Evolutionary conservation across 2,329 filamentous ascomycete genomes (phyloP).

Genomic region (Claviceps fusiformis): DNA sequence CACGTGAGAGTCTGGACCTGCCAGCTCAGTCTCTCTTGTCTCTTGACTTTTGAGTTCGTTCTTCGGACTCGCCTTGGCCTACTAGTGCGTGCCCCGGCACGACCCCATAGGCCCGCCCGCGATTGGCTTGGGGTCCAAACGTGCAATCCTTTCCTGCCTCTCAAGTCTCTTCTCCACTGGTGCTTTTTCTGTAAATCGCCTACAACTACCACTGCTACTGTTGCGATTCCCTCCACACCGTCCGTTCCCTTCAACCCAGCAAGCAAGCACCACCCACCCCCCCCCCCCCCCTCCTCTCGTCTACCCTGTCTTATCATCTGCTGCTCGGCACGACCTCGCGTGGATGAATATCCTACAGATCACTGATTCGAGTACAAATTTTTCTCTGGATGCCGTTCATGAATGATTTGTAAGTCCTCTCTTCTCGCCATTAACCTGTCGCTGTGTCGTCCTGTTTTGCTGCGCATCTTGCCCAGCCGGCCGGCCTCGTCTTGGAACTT

Average conservation of each 20-base stretch:
- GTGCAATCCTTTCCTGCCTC: constrained; percentile 26
- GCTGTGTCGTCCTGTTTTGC: constrained; percentile 12
- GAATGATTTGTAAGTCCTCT: constrained; percentile 38
- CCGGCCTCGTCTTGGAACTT: constrained; percentile 17
- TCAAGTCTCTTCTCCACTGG: constrained; percentile 15
- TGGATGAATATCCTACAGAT: not conserved
- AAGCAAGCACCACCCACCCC: constrained; percentile 4
- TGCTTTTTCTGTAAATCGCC: constrained; percentile 16
- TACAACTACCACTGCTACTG: constrained; percentile 4
- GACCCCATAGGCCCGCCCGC: constrained; percentile 7
- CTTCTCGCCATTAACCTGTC: constrained; percentile 6
- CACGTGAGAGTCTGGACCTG: not conserved
- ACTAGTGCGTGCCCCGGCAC: not conserved
- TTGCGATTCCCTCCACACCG: constrained; percentile 13
- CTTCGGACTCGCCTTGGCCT: not conserved
- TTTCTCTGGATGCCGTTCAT: constrained; percentile 27
- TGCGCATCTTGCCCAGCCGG: constrained; percentile 23
- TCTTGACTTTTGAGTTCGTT: too few species aligned
- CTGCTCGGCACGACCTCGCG: constrained; percentile 3
- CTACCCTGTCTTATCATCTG: not conserved
- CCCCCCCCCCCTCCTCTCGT: constrained; percentile 9
- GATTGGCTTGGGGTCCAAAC: constrained; percentile 14
- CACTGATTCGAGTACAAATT: constrained; percentile 11
- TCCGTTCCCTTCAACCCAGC: constrained; percentile 21
- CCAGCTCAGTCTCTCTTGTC: not conserved